A percentile compares a stretch with the other conserved stretches of the same genome.
Evolutionary conservation across 306 rosid genomes (phyloP).

Genomic region (Quercus engelmannii): DNA sequence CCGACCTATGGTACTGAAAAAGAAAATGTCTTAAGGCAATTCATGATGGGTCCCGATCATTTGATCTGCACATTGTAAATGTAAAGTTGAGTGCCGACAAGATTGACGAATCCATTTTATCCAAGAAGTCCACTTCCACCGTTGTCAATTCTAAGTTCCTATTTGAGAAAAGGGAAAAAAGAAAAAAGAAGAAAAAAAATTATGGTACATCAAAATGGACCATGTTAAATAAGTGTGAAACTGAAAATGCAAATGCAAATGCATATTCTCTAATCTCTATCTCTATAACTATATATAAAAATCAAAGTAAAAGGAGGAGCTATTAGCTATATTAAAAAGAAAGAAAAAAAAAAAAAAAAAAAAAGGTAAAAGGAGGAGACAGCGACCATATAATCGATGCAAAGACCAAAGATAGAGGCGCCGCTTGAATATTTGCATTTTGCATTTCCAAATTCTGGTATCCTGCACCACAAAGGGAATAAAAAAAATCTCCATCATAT

Average conservation of each 20-base stretch:
- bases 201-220: background rate
- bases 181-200: no score
- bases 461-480: background rate
- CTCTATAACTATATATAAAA: background rate
- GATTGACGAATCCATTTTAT: background rate
- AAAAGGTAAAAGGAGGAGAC: background rate
- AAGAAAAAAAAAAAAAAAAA: background rate
- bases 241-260: background rate
- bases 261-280: background rate
- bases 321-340: background rate
- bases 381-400: slow-evolving; percentile 7
- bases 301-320: background rate
- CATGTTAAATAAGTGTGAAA: background rate
- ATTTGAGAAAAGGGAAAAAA: background rate
- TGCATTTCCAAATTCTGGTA: background rate
- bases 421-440: slow-evolving; percentile 13
- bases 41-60: background rate
- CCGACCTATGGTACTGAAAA: background rate
- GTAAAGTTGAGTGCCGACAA: background rate
- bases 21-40: background rate
- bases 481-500: background rate
- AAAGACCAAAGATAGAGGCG: slow-evolving; percentile 14
- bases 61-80: background rate
- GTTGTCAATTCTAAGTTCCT: background rate
- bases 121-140: background rate